Evolutionary conservation across 2,329 filamentous ascomycete genomes (phyloP).

Genomic region (Cladophialophora psammophila): DNA sequence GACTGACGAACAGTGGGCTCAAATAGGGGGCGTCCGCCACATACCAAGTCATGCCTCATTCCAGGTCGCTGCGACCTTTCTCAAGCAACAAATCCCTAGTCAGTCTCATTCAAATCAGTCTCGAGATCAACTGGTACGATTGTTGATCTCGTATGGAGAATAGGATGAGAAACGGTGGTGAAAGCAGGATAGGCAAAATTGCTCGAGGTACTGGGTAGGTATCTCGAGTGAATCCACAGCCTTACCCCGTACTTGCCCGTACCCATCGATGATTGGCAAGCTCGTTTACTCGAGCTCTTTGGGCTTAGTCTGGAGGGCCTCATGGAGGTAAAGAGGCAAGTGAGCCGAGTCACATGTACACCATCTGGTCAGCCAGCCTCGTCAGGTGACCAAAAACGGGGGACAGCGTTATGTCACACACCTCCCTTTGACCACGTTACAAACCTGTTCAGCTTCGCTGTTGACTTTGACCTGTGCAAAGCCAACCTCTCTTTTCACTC

Average conservation of each 20-base stretch:
- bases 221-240: constrained; percentile 6
- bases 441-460: constrained; percentile 2
- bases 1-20: neutral
- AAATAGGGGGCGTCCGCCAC: too few species aligned
- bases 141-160: neutral
- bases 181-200: neutral
- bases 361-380: too few species aligned
- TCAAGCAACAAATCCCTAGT: neutral
- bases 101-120: neutral
- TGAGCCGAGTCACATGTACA: neutral
- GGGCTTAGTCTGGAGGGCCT: neutral
- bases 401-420: too few species aligned
- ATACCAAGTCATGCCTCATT: neutral
- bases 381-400: too few species aligned
- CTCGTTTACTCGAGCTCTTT: constrained; percentile 6
- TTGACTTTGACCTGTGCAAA: neutral
- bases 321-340: neutral
- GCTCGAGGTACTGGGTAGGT: neutral
- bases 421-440: neutral
- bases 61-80: neutral
- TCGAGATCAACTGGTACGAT: neutral
- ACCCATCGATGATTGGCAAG: neutral
- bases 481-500: neutral
- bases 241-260: neutral
- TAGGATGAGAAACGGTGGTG: neutral